phyloP scores from a whole-genome alignment of 306 rosid species.

The Bauhinia variegata region DNA sequence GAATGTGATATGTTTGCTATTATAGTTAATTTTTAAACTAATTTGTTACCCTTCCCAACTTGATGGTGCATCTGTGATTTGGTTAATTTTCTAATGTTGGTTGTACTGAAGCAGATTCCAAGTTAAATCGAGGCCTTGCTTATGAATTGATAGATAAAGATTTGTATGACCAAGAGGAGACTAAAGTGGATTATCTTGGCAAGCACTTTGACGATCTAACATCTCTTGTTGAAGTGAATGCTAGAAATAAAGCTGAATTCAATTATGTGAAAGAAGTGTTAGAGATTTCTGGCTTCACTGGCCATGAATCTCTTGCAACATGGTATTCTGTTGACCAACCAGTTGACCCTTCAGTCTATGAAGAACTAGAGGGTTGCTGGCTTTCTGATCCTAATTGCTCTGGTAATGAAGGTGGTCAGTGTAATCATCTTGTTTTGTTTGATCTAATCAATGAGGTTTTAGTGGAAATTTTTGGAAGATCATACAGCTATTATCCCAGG shows the following conservation, averaged over 20 bases:
- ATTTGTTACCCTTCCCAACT: neutral
- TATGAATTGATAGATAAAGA: slow-evolving; percentile 32
- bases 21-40: neutral
- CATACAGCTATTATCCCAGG: slow-evolving; percentile 61
- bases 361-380: slow-evolving; percentile 57
- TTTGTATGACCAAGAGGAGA: slow-evolving; percentile 31
- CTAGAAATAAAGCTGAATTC: slow-evolving; percentile 52
- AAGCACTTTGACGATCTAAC: slow-evolving; percentile 31
- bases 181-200: slow-evolving; percentile 21
- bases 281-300: slow-evolving; percentile 60
- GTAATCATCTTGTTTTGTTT: slow-evolving; percentile 67
- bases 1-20: slow-evolving; percentile 8
- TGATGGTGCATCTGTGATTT: neutral
- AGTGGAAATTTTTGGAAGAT: slow-evolving; percentile 63
- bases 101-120: slow-evolving; percentile 41
- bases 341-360: slow-evolving; percentile 55
- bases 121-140: neutral
- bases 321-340: slow-evolving; percentile 72
- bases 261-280: slow-evolving; percentile 72
- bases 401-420: slow-evolving; percentile 51
- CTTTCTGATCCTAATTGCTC: slow-evolving; percentile 58
- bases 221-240: slow-evolving; percentile 39
- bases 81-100: neutral
- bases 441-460: slow-evolving; percentile 76
- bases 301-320: slow-evolving; percentile 36